Evolutionary conservation across 2,329 filamentous ascomycete genomes (phyloP).

Genomic region (Neopestalotiopsis sp.): DNA sequence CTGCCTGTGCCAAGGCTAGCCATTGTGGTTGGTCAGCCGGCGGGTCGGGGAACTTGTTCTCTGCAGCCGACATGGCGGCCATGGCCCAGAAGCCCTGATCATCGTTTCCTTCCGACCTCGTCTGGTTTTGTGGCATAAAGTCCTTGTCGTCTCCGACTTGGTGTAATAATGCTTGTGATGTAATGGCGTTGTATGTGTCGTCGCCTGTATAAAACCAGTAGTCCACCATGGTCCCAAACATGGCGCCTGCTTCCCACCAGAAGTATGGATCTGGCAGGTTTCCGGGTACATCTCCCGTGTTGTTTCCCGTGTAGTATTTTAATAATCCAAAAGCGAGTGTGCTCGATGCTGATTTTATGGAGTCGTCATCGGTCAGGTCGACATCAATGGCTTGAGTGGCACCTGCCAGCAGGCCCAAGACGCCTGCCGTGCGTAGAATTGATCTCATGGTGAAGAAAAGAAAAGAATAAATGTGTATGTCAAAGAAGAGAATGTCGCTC

Average conservation of each 20-base stretch:
- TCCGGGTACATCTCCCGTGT: constrained; percentile 23
- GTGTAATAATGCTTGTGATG: constrained; percentile 47
- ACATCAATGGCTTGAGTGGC: constrained; percentile 36
- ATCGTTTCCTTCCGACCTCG: constrained; percentile 52
- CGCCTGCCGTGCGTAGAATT: constrained; percentile 28
- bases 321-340: constrained; percentile 37
- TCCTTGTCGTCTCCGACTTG: constrained; percentile 50
- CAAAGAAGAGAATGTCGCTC: not conserved
- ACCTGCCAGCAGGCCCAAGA: constrained; percentile 34
- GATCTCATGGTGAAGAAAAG: constrained; percentile 28
- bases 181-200: constrained; percentile 51
- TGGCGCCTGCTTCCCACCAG: constrained; percentile 23
- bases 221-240: constrained; percentile 23
- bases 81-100: constrained; percentile 70
- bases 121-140: constrained; percentile 51
- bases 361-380: constrained; percentile 43
- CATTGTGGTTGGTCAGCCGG: constrained; percentile 55
- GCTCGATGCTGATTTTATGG: constrained; percentile 47
- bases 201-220: constrained; percentile 47
- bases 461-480: not conserved
- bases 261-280: constrained; percentile 23
- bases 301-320: constrained; percentile 37
- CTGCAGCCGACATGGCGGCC: constrained; percentile 65
- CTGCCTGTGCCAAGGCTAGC: constrained; percentile 67
- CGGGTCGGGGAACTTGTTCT: constrained; percentile 63